phyloP scores from a whole-genome alignment of 495 filamentous ascomycete genomes.

The Geoglossum glabrum region DNA sequence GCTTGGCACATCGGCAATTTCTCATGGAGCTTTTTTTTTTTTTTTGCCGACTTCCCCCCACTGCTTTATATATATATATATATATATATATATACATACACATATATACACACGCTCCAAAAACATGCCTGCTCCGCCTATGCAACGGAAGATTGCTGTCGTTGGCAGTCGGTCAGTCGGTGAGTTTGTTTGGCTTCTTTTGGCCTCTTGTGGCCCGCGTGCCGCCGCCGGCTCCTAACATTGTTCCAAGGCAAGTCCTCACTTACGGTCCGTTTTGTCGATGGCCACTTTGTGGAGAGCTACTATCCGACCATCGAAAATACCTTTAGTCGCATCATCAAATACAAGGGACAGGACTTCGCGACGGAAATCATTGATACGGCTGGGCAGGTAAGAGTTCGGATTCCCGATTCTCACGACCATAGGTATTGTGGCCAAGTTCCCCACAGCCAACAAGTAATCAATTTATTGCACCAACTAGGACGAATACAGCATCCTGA shows the following conservation, averaged over 20 bases:
- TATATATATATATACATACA: too few relatives aligned
- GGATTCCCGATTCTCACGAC: background rate
- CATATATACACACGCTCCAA: too few relatives aligned
- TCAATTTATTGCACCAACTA: slow-evolving; percentile 16
- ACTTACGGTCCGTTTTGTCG: slow-evolving; percentile 91
- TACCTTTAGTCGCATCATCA: slow-evolving; percentile 89
- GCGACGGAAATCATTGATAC: slow-evolving; percentile 98
- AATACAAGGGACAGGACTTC: slow-evolving; percentile 76
- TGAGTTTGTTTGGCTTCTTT: too few relatives aligned
- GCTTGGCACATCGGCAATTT: too few relatives aligned
- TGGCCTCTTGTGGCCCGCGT: background rate
- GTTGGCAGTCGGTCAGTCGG: slow-evolving; percentile 95
- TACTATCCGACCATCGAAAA: slow-evolving; percentile 99
- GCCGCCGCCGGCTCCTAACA: background rate
- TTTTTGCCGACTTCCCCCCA: too few relatives aligned
- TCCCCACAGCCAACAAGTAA: background rate
- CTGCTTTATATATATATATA: too few relatives aligned
- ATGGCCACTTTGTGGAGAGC: slow-evolving; percentile 93
- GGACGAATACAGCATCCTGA: slow-evolving; percentile 97
- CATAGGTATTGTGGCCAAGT: background rate
- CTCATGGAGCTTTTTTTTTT: too few relatives aligned
- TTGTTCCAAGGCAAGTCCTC: slow-evolving; percentile 81
- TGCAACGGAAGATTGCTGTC: slow-evolving; percentile 95
- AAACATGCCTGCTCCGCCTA: slow-evolving; percentile 60
- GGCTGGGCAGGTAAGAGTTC: slow-evolving; percentile 62